These are phyloP conservation scores for Puccinia horiana DNA, from an alignment of 1,284 basidiomycete genomes.

Conservation along the genomic window DNA sequence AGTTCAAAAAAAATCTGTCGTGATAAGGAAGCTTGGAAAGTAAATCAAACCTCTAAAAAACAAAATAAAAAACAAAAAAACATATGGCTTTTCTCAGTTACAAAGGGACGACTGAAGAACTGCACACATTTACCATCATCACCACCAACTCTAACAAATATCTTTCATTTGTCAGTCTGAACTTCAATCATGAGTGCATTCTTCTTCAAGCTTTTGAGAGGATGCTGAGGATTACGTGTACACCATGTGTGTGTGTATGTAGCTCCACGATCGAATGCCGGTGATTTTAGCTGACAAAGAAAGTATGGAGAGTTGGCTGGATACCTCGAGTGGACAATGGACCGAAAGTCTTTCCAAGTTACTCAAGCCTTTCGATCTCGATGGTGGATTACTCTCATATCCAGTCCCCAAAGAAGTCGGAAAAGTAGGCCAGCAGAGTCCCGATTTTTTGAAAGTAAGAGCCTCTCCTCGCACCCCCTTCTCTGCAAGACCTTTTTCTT, in stretches of 20 bases:
- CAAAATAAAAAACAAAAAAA: no score
- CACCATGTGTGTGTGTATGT: conserved; percentile 61
- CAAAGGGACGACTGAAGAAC: conserved; percentile 65
- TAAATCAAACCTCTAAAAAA: conserved; percentile 53
- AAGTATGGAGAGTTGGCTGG: conserved; percentile 75
- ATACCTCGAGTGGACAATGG: conserved; percentile 70
- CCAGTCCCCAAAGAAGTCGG: conserved; percentile 86
- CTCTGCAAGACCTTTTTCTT: not conserved
- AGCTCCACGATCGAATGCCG: conserved; percentile 86
- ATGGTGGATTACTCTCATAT: conserved; percentile 62
- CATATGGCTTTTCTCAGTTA: conserved; percentile 52
- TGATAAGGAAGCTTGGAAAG: conserved; percentile 63
- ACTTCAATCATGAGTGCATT: not conserved
- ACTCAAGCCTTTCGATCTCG: conserved; percentile 69
- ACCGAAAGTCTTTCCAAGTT: conserved; percentile 66
- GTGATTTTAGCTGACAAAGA: conserved; percentile 72
- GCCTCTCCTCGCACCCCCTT: not conserved
- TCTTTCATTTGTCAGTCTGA: conserved; percentile 56
- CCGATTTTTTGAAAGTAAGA: conserved; percentile 67
- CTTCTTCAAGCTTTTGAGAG: not conserved
- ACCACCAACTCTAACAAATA: conserved; percentile 66
- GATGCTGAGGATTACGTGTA: conserved; percentile 57
- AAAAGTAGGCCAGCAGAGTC: conserved; percentile 79
- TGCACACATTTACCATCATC: conserved; percentile 84
- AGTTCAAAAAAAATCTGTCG: not conserved